Evolutionary conservation across 2,329 filamentous ascomycete species (phyloP).

Genomic region (Lasiodiplodia sp.): DNA sequence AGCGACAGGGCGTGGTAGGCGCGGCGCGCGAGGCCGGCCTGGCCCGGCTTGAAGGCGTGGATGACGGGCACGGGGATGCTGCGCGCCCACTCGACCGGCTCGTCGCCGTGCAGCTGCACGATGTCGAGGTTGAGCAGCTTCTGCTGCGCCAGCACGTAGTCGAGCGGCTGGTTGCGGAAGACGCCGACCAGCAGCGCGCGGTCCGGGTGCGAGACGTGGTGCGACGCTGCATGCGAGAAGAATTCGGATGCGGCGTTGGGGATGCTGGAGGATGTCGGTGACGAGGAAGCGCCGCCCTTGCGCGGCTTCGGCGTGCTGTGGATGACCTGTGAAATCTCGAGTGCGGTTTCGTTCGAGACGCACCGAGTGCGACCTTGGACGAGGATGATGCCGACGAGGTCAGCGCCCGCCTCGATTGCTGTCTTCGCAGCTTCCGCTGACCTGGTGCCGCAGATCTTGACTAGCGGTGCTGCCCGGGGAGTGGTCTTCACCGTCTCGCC

Average conservation of each 20-base stretch:
- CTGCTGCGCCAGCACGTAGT: constrained; percentile 81
- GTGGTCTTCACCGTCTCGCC: constrained; percentile 35
- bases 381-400: constrained; percentile 91
- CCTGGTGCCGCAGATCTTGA: constrained; percentile 95
- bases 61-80: constrained; percentile 94
- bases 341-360: constrained; percentile 78
- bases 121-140: constrained; percentile 79
- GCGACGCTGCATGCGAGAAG: constrained; percentile 66
- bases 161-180: constrained; percentile 88
- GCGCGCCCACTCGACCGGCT: constrained; percentile 89
- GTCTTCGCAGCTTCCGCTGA: constrained; percentile 79
- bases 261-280: constrained; percentile 38
- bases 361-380: constrained; percentile 82
- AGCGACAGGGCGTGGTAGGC: constrained; percentile 86
- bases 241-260: constrained; percentile 65
- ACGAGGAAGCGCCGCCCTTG: constrained; percentile 34
- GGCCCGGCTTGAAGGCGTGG: constrained; percentile 79
- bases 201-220: constrained; percentile 57
- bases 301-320: constrained; percentile 60
- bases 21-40: constrained; percentile 73
- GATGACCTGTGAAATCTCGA: constrained; percentile 80
- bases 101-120: constrained; percentile 90
- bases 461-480: constrained; percentile 48
- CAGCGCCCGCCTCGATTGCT: constrained; percentile 85
- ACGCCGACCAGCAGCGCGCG: constrained; percentile 88